phyloP scores from a whole-genome alignment of 225 moss, liverwort and hornwort species.

The Pseudisothecium myosuroides region DNA sequence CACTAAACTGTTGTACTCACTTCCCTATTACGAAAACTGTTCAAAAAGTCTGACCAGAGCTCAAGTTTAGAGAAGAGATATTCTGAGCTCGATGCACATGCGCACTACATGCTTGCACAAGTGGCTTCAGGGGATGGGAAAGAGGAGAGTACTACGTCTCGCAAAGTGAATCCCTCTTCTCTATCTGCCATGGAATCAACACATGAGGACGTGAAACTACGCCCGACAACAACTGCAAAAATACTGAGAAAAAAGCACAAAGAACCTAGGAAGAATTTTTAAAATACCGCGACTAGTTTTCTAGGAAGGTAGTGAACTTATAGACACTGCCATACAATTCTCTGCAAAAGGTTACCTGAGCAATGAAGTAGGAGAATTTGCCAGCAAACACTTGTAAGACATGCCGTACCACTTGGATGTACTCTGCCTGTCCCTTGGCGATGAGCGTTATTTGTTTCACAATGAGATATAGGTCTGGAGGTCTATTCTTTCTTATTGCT shows the following conservation, averaged over 20 bases:
- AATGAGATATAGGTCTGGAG: slow-evolving; percentile 30
- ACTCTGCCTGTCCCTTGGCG: slow-evolving; percentile 85
- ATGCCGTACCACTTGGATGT: slow-evolving; percentile 83
- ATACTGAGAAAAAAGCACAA: neutral
- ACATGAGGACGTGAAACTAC: neutral
- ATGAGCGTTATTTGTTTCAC: slow-evolving; percentile 96
- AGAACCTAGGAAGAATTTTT: neutral
- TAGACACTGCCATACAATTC: neutral
- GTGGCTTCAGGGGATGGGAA: slow-evolving; percentile 5
- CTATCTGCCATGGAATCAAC: slow-evolving; percentile 39
- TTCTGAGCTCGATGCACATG: neutral
- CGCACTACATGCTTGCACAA: neutral
- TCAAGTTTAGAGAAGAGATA: neutral
- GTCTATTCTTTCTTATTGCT: neutral
- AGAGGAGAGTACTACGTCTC: slow-evolving; percentile 78
- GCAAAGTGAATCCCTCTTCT: slow-evolving; percentile 70
- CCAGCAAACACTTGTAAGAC: slow-evolving; percentile 72
- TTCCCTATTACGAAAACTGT: neutral
- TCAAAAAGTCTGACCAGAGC: neutral
- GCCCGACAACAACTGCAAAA: neutral
- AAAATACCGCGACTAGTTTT: neutral
- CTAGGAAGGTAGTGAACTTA: neutral
- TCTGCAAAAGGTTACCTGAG: slow-evolving; percentile 29
- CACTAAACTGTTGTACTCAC: neutral
- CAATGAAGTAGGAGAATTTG: slow-evolving; percentile 79